Percentiles rank a stretch among this genome's conserved stretches.
Evolutionary conservation across 2,329 filamentous ascomycete species (phyloP).

Genomic region (Colletotrichum filicis): DNA sequence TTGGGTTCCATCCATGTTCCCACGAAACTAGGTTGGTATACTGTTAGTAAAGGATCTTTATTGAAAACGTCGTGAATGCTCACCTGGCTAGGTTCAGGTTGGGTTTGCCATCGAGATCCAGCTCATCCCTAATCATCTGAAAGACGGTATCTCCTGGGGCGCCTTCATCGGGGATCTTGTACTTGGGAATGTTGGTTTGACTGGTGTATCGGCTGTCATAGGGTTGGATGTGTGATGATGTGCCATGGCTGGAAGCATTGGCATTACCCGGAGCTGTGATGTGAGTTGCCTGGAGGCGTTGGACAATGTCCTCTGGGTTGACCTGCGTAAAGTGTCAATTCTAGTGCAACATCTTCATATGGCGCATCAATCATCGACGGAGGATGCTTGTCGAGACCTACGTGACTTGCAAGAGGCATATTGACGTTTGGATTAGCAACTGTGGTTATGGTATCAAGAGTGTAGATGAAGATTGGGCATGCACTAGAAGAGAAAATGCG

Average conservation of each 20-base stretch:
- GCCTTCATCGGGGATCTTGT: conserved; percentile 65
- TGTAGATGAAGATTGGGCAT: not conserved
- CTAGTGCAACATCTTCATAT: not conserved
- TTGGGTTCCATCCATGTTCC: conserved; percentile 78
- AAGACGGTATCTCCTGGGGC: conserved; percentile 72
- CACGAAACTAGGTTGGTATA: conserved; percentile 63
- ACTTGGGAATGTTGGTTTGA: conserved; percentile 66
- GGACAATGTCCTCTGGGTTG: conserved; percentile 66
- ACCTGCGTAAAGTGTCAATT: conserved; percentile 47
- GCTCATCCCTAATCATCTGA: conserved; percentile 71
- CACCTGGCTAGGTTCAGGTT: conserved; percentile 74
- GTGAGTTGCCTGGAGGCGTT: conserved; percentile 58
- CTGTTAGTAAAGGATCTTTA: not conserved
- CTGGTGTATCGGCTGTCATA: conserved; percentile 69
- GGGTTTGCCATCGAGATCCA: conserved; percentile 73
- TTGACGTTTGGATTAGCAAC: not conserved
- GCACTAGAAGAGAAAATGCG: not conserved
- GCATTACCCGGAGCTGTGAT: conserved; percentile 47
- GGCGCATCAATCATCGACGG: not conserved
- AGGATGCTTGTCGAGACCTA: not conserved
- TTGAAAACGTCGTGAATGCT: not conserved
- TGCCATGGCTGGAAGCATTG: conserved; percentile 50
- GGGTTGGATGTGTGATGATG: conserved; percentile 63
- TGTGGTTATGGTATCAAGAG: not conserved
- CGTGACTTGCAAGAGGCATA: conserved; percentile 36